Conservation (phyloP, 495 filamentous ascomycete species). For the Darksidea phi region DNA sequence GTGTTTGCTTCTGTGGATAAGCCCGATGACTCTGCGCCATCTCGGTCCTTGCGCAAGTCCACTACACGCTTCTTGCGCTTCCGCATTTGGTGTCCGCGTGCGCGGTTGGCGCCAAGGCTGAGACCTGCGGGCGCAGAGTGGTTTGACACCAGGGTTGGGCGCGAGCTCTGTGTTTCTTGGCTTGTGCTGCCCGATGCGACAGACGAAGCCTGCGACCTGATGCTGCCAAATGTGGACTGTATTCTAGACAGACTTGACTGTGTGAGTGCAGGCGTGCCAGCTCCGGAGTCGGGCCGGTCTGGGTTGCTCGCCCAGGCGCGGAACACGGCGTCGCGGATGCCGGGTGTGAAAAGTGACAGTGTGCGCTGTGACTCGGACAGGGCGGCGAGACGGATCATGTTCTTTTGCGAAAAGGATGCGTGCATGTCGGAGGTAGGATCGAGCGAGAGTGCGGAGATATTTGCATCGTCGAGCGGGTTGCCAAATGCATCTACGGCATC, state of each 20-base stretch:
- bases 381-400: slow-evolving; percentile 70
- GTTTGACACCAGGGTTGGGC: slow-evolving; percentile 23
- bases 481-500: slow-evolving; percentile 74
- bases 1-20: slow-evolving; percentile 42
- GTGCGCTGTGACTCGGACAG: slow-evolving; percentile 82
- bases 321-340: slow-evolving; percentile 79
- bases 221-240: slow-evolving; percentile 40
- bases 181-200: slow-evolving; percentile 34
- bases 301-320: slow-evolving; percentile 84
- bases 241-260: slow-evolving; percentile 40
- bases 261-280: slow-evolving; percentile 40
- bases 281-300: slow-evolving; percentile 64
- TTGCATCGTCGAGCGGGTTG: slow-evolving; percentile 63
- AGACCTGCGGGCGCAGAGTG: slow-evolving; percentile 56
- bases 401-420: slow-evolving; percentile 87
- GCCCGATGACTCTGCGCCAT: slow-evolving; percentile 35
- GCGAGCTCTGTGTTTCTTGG: slow-evolving; percentile 25
- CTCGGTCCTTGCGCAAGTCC: slow-evolving; percentile 69
- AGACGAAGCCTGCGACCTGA: slow-evolving; percentile 32
- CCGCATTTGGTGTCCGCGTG: slow-evolving; percentile 62
- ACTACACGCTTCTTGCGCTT: slow-evolving; percentile 94
- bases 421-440: slow-evolving; percentile 74
- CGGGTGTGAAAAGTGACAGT: slow-evolving; percentile 80
- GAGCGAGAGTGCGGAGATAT: slow-evolving; percentile 71
- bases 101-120: slow-evolving; percentile 60